Base-by-base conservation (phyloP, 768 basidiomycete genomes). In the Mycena pura region DNA sequence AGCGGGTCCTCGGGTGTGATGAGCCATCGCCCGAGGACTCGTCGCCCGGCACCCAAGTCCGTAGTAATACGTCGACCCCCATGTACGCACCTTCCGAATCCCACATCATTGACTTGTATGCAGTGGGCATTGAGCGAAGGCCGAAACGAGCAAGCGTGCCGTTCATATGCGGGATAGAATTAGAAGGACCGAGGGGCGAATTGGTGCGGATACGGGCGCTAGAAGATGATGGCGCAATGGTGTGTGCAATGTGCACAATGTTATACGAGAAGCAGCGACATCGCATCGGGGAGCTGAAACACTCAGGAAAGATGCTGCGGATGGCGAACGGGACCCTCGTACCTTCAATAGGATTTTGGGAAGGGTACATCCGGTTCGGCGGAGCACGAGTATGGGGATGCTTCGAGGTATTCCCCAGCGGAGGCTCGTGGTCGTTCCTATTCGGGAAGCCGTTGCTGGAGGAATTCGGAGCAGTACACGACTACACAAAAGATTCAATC, bases 261-360 rank as follows among this genome's bases (percentile, higher is more conserved):
- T 9, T 56, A 5, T 64, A 53, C 38, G 21, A 53, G 25, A 17
- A 3, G 39, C 2, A 21, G 10, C 36, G 6, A 32, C 46, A 58
- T 9, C 27, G 47, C 1, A 31, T 58, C 0, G 57, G 57, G 15
- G 21, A 17, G 21, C 13, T 50, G 47, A 14, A 48, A 31, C 17
- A 5, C 10, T 57, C 76, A 3, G 4, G 13, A 2, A 58, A 53
- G 34, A 43, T 13, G 1, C 63, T 78, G 15, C 32, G 70, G 0
- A 76, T 78, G 76, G 77, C 74, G 15, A 67, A 77, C 51, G 72
- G 76, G 1, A 21, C 21, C 10, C 31, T 73, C 2, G 62, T 73
- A 3, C 57, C 57, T 7, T 70, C 70, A 1, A 13, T 36, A 14
- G 72, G 68, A n/a, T 28, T 25, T 10, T 72, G 71, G 69, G 56